Conservation (phyloP, 306 rosid genomes). For the Parietaria judaica region DNA sequence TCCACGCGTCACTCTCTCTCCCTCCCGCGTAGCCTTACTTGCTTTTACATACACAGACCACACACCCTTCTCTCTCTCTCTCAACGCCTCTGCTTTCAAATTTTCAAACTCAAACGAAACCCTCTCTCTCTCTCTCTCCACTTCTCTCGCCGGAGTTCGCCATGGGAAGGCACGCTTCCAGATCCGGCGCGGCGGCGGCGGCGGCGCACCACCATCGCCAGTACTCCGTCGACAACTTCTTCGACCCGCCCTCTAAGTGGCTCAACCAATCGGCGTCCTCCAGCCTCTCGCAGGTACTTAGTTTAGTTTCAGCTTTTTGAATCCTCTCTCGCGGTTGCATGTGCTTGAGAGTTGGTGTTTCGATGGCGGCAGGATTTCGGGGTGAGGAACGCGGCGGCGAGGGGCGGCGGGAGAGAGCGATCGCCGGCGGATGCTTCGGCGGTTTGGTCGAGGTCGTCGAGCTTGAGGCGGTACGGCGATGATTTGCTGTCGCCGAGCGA, state of each 20-base stretch:
- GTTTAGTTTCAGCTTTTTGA: background rate
- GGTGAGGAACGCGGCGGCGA: conserved; percentile 9
- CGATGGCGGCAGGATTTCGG: conserved; percentile 46
- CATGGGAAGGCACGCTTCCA: conserved; percentile 46
- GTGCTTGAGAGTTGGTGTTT: background rate
- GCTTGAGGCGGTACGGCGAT: conserved; percentile 62
- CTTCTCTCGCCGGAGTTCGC: conserved; percentile 11
- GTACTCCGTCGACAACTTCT: conserved; percentile 45
- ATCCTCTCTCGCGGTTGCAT: background rate
- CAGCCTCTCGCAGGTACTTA: conserved; percentile 45
- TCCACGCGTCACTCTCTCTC: too few species aligned
- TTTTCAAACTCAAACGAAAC: too few species aligned
- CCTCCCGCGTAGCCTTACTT: too few species aligned
- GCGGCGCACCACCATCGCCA: conserved; percentile 59
- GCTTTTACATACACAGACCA: too few species aligned
- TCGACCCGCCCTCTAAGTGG: conserved; percentile 46
- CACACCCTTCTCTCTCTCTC: too few species aligned
- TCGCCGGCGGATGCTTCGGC: conserved; percentile 15
- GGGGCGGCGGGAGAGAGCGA: conserved; percentile 12
- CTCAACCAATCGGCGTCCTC: conserved; percentile 33
- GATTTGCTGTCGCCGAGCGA: conserved; percentile 47
- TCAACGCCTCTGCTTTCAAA: too few species aligned
- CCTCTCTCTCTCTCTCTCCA: too few species aligned
- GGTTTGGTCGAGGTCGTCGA: conserved; percentile 43
- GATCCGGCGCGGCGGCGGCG: conserved; percentile 47